Percentiles rank a stretch among this genome's conserved stretches.
Conservation (phyloP, 1,139 yeast genomes). For the Nakaseomyces glabratus region DNA sequence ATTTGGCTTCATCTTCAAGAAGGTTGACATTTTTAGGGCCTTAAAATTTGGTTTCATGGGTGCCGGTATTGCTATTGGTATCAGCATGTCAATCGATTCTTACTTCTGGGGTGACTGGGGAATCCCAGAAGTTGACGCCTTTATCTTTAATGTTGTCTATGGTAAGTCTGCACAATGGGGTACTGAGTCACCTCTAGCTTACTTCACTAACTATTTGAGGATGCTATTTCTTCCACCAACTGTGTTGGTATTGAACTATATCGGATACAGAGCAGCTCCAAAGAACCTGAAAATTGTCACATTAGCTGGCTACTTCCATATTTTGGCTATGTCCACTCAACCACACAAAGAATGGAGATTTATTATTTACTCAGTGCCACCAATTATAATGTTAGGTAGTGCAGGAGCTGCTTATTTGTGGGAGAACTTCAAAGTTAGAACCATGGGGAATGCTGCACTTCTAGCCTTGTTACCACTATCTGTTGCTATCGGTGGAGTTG, state of each 20-base stretch:
- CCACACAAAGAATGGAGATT: constrained; percentile 97
- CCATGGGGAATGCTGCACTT: constrained; percentile 32
- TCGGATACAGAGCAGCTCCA: constrained; percentile 32
- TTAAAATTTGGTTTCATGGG: constrained; percentile 45
- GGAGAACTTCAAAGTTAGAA: constrained; percentile 30
- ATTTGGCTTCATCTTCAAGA: constrained; percentile 37
- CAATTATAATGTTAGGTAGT: constrained; percentile 57
- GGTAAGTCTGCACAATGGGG: constrained; percentile 84
- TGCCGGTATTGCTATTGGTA: constrained; percentile 40
- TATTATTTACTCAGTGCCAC: constrained; percentile 65
- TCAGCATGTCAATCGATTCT: constrained; percentile 55
- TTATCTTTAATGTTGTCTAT: constrained; percentile 60
- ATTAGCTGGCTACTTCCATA: constrained; percentile 44
- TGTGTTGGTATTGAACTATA: constrained; percentile 38
- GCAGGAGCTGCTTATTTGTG: constrained; percentile 45
- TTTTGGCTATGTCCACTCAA: constrained; percentile 61
- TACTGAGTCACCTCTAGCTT: constrained; percentile 60
- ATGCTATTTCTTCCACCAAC: constrained; percentile 53
- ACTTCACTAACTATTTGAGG: constrained; percentile 53
- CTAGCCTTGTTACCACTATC: constrained; percentile 28
- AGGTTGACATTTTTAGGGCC: constrained; percentile 35
- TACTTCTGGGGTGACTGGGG: constrained; percentile 54
- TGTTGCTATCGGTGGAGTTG: constrained; percentile 31
- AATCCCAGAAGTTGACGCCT: constrained; percentile 69
- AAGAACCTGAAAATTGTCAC: constrained; percentile 35